phyloP scores from a whole-genome alignment of 2,329 filamentous ascomycete genomes.

The Acephala macrosclerotiorum region DNA sequence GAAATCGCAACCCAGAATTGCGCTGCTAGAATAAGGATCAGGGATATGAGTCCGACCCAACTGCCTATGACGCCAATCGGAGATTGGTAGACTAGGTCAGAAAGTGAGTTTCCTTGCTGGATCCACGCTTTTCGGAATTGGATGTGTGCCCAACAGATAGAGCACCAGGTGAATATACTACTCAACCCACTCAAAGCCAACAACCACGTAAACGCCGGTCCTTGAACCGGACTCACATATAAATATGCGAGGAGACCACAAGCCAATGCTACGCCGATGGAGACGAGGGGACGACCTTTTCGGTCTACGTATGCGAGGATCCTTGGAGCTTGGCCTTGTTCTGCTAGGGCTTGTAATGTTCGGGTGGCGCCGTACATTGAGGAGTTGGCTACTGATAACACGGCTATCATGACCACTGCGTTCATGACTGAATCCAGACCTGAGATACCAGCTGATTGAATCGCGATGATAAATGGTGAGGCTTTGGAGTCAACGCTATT shows the following conservation, averaged over 20 bases:
- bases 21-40: slow-evolving; percentile 49
- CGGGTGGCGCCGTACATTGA: slow-evolving; percentile 90
- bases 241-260: slow-evolving; percentile 82
- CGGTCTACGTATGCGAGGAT: slow-evolving; percentile 84
- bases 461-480: slow-evolving; percentile 94
- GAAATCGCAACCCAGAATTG: slow-evolving; percentile 83
- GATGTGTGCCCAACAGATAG: slow-evolving; percentile 88
- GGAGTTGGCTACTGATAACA: slow-evolving; percentile 90
- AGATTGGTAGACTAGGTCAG: slow-evolving; percentile 70
- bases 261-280: slow-evolving; percentile 70
- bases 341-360: slow-evolving; percentile 87
- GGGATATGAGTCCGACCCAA: slow-evolving; percentile 64
- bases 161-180: slow-evolving; percentile 80
- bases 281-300: slow-evolving; percentile 78
- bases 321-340: slow-evolving; percentile 82
- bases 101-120: slow-evolving; percentile 63
- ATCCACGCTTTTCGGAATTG: slow-evolving; percentile 85
- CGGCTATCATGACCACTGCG: slow-evolving; percentile 87
- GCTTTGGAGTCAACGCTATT: slow-evolving; percentile 72
- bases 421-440: slow-evolving; percentile 92
- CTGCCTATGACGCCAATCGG: slow-evolving; percentile 67
- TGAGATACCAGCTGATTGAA: slow-evolving; percentile 81
- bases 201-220: slow-evolving; percentile 79
- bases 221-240: slow-evolving; percentile 62
- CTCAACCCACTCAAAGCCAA: slow-evolving; percentile 76